These are phyloP conservation scores for Westerdykella aurantiaca DNA, from an alignment of 2,329 filamentous ascomycete species.

Conservation along the genomic window DNA sequence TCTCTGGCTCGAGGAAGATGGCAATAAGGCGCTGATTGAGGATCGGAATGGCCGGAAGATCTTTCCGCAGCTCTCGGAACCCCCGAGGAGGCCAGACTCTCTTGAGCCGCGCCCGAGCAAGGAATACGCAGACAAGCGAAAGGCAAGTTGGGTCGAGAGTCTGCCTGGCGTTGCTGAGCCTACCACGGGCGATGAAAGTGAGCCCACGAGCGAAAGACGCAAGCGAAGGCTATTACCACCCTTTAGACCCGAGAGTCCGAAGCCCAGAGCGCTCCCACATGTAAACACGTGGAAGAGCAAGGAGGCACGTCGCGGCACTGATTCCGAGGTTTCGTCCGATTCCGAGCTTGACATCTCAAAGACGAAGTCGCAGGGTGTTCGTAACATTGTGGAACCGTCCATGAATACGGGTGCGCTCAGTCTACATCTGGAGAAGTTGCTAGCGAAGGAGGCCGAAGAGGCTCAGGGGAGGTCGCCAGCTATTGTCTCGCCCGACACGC, in stretches of 20 bases:
- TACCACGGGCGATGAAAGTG: constrained; percentile 33
- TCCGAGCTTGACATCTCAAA: constrained; percentile 47
- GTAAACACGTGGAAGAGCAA: constrained; percentile 16
- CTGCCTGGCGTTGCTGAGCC: constrained; percentile 22
- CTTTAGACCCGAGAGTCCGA: constrained; percentile 31
- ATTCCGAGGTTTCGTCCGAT: constrained; percentile 27
- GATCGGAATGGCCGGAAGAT: constrained; percentile 71
- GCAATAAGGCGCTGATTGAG: constrained; percentile 76
- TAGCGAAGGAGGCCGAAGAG: constrained; percentile 41
- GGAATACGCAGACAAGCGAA: constrained; percentile 29
- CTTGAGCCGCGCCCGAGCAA: constrained; percentile 29
- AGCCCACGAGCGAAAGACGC: constrained; percentile 33
- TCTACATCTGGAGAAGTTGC: constrained; percentile 40
- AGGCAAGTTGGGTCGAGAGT: constrained; percentile 31
- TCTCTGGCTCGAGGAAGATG: constrained; percentile 79
- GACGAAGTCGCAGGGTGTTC: constrained; percentile 44
- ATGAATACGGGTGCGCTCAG: constrained; percentile 45
- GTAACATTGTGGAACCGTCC: constrained; percentile 42
- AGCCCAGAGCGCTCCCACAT: constrained; percentile 19
- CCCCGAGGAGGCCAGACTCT: constrained; percentile 17
- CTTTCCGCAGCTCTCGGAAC: constrained; percentile 42
- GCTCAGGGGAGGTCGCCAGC: constrained; percentile 33
- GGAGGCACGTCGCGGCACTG: constrained; percentile 16
- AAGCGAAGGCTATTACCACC: constrained; percentile 29
- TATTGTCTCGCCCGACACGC: constrained; percentile 39